phyloP scores from a whole-genome alignment of 345 rosid species.

The Ceriops zippeliana region DNA sequence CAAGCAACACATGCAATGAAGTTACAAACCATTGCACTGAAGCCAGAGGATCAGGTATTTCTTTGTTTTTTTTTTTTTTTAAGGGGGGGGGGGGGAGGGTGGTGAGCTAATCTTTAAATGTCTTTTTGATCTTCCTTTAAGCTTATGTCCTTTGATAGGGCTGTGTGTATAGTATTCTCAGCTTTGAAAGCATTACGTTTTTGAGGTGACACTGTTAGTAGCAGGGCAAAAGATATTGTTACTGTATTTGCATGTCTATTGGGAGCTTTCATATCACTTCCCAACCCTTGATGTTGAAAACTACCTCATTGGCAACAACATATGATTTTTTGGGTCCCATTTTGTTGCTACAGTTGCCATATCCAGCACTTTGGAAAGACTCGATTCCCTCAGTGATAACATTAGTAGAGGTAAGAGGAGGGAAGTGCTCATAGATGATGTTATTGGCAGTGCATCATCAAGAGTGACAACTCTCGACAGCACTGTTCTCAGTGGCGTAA shows the following conservation, averaged over 20 bases:
- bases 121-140: too few species aligned
- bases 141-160: too few species aligned
- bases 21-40: constrained; percentile 60
- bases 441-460: constrained; percentile 68
- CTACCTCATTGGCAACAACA: background rate
- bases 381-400: constrained; percentile 30
- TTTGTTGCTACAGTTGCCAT: constrained; percentile 55
- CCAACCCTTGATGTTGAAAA: background rate
- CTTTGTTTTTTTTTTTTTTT: background rate
- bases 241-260: too few species aligned
- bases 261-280: too few species aligned
- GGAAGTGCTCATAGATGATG: constrained; percentile 74
- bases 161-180: too few species aligned
- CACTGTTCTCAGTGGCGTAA: constrained; percentile 37
- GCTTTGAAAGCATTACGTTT: too few species aligned
- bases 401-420: constrained; percentile 24
- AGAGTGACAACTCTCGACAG: constrained; percentile 49
- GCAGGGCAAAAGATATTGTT: too few species aligned
- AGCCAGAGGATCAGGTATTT: constrained; percentile 79
- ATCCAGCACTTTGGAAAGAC: constrained; percentile 48
- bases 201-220: too few species aligned
- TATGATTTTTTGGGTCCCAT: constrained; percentile 7
- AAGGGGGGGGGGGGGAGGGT: background rate
- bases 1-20: constrained; percentile 80
- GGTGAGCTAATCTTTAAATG: background rate